Conservation (phyloP, 768 basidiomycete species). For the Tulasnella sp. region DNA sequence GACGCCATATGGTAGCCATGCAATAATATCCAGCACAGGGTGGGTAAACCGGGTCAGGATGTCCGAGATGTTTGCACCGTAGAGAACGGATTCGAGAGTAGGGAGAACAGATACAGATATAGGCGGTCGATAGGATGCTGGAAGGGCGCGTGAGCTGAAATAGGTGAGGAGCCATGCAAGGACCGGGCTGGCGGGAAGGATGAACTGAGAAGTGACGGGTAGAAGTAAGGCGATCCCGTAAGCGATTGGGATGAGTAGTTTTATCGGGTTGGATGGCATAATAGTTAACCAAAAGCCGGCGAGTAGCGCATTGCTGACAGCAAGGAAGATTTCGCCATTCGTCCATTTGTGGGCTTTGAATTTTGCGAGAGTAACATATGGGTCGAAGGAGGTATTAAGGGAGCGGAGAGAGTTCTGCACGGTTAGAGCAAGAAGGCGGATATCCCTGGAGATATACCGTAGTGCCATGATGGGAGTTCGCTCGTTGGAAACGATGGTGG, state of each 20-base stretch:
- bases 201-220: constrained; percentile 69
- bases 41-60: constrained; percentile 92
- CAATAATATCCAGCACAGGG: constrained; percentile 79
- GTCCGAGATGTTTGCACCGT: constrained; percentile 96
- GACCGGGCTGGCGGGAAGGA: constrained; percentile 76
- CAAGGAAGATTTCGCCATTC: constrained; percentile 40
- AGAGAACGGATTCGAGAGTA: constrained; percentile 86
- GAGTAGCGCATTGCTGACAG: constrained; percentile 46
- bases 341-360: constrained; percentile 47
- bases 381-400: constrained; percentile 67
- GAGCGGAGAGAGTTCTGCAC: constrained; percentile 49
- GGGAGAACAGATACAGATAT: constrained; percentile 90
- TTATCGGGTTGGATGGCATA: constrained; percentile 65
- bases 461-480: neutral
- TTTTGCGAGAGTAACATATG: constrained; percentile 47
- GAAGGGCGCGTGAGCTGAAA: constrained; percentile 80
- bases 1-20: constrained; percentile 97
- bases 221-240: constrained; percentile 46
- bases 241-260: constrained; percentile 62
- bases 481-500: constrained; percentile 4
- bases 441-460: neutral
- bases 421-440: constrained; percentile 30
- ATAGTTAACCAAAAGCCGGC: constrained; percentile 60
- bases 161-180: constrained; percentile 78
- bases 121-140: constrained; percentile 55